phyloP scores from a whole-genome alignment of 2,329 filamentous ascomycete species.

The Proliferodiscus dingleyae region DNA sequence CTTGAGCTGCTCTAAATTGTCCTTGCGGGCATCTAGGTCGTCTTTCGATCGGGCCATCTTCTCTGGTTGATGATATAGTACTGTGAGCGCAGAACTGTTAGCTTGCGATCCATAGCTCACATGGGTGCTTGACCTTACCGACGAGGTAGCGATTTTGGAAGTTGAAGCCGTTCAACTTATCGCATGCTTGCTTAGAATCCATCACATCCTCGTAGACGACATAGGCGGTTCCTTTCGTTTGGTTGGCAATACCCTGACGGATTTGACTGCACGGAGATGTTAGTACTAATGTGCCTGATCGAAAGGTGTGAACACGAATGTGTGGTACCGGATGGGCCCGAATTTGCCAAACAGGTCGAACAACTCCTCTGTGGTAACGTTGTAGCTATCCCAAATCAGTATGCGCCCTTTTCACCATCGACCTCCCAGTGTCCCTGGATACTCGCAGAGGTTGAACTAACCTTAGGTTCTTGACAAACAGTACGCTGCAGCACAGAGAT shows the following conservation, averaged over 20 bases:
- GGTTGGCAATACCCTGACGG: slow-evolving; percentile 93
- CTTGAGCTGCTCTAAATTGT: slow-evolving; percentile 98
- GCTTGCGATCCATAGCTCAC: slow-evolving; percentile 3
- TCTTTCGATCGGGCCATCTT: slow-evolving; percentile 85
- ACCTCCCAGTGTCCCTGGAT: slow-evolving; percentile 50
- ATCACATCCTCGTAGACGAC: slow-evolving; percentile 99
- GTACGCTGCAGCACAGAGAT: slow-evolving; percentile 61
- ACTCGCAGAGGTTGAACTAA: slow-evolving; percentile 39
- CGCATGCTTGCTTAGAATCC: slow-evolving; percentile 97
- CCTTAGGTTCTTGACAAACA: slow-evolving; percentile 99
- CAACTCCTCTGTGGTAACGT: slow-evolving; percentile 95
- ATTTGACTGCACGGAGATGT: slow-evolving; percentile 67
- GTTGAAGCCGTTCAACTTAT: slow-evolving; percentile 99
- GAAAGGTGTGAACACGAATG: slow-evolving; percentile 2
- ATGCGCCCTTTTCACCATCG: slow-evolving; percentile 52
- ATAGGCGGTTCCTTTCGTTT: slow-evolving; percentile 97
- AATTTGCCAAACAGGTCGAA: slow-evolving; percentile 99
- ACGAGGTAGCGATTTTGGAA: slow-evolving; percentile 99
- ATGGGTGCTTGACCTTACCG: slow-evolving; percentile 53
- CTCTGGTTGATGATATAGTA: slow-evolving; percentile 72
- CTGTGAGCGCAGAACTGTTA: slow-evolving; percentile 37
- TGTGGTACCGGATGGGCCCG: slow-evolving; percentile 76
- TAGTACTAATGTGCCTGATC: slow-evolving; percentile 10
- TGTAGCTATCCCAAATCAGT: slow-evolving; percentile 64
- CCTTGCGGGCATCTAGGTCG: slow-evolving; percentile 87